phyloP scores from a whole-genome alignment of 176 grass and related monocot genomes.

The Oryza rufipogon region DNA sequence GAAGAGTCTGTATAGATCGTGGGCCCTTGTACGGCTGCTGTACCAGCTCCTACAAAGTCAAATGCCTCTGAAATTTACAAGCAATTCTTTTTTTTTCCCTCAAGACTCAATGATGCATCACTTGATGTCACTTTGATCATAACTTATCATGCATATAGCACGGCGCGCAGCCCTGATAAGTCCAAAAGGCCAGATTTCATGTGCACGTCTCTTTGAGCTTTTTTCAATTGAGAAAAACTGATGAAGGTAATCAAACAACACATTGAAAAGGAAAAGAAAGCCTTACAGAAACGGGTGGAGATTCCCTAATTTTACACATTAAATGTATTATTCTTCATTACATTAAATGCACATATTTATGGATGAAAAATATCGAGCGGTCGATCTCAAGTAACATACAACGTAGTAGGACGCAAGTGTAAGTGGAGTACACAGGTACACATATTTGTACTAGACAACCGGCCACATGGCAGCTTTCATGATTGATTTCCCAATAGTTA shows the following conservation, averaged over 20 bases:
- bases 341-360: background rate
- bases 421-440: too few species aligned
- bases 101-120: background rate
- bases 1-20: background rate
- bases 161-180: slow-evolving; percentile 11
- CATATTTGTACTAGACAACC: background rate
- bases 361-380: background rate
- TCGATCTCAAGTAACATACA: too few species aligned
- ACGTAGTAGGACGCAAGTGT: too few species aligned
- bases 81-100: background rate
- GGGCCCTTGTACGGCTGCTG: background rate
- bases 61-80: background rate
- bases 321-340: too few species aligned
- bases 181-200: slow-evolving; percentile 1
- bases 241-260: background rate
- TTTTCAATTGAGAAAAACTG: slow-evolving; percentile 9
- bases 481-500: background rate
- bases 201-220: background rate
- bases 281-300: background rate
- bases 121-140: background rate
- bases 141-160: slow-evolving; percentile 16
- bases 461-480: background rate
- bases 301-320: background rate
- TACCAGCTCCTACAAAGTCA: background rate
- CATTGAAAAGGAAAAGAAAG: background rate